Base-by-base conservation (phyloP, 352 stramenopile genomes). In the Globisporangium cylindrosporum region DNA sequence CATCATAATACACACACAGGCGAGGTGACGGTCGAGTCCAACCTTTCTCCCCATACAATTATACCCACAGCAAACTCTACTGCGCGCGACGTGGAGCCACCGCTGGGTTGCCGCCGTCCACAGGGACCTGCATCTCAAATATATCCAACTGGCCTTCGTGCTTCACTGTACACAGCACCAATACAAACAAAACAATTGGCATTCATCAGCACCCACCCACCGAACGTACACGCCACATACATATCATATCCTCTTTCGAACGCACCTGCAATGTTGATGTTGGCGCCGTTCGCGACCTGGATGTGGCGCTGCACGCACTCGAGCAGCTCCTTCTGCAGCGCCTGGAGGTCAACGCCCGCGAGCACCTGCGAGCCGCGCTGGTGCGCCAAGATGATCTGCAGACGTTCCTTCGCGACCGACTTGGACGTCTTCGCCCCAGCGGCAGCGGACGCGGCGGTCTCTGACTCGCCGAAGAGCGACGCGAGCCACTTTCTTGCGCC, bases 111-210 rank as follows among this genome's bases (percentile, higher is more conserved):
- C 77, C 76, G 59, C 76, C 77, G 62, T 93, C 82, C 65, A 96
- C 89, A 0, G 89, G 89, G 66, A 96, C 89, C 61, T 96, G 89
- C 89, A 96, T 96, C 75, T 96, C 89, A 64, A 96, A 96, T 60
- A 96, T 95, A 65, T 96, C 89, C 68, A 96, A 75, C 32, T 88
- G 80, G 1, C 88, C 88, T 74, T 96, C 89, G 67, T 94, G 84
- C 71, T 95, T 95, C 43, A 96, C 89, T 94, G 71, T 18, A 14
- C 8, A 20, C 55, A 62, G 49, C 6, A 14, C 24, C 51, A 15
- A 64, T 12, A 62, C 14, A 64, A 25, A 54, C 22, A 51, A 59
- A 15, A n/a, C 4, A 24, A 36, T n/a, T 15, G 55, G 18, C 24
- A 48, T 22, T 32, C 24, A 58, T 15, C 34, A 62, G n/a, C 32